Percentiles rank a stretch among this genome's conserved stretches.
These are phyloP conservation scores for Medicago arabica DNA, from an alignment of 306 rosid species.

Conservation along the genomic window DNA sequence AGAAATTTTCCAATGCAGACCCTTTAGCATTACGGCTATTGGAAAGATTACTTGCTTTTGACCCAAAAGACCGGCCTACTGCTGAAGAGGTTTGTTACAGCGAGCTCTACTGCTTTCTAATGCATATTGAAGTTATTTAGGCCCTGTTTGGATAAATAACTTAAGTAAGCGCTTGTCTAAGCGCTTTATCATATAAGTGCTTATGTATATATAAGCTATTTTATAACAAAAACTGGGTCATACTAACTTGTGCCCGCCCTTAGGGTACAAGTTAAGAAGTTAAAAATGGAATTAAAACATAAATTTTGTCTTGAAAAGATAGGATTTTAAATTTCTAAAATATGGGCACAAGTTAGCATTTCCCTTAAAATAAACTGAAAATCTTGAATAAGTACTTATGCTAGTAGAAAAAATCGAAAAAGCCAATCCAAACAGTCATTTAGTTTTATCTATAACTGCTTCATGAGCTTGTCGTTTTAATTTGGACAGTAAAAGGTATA, in stretches of 20 bases:
- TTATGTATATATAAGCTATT: background rate
- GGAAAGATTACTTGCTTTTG: constrained; percentile 87
- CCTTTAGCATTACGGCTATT: constrained; percentile 82
- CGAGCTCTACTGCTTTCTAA: constrained; percentile 1
- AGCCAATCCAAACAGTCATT: background rate
- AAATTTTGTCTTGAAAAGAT: background rate
- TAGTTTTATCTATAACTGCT: constrained; percentile 1
- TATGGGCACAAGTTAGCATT: no score
- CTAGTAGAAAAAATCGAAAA: background rate
- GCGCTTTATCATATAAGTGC: background rate
- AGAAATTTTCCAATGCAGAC: constrained; percentile 86
- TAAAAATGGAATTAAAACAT: no score
- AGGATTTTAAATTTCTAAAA: no score
- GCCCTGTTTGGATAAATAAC: background rate
- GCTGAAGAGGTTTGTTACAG: constrained; percentile 82
- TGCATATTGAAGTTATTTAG: background rate
- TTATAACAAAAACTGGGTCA: background rate
- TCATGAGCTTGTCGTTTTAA: constrained; percentile 15
- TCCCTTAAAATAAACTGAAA: no score
- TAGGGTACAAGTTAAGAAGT: no score
- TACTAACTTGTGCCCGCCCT: no score
- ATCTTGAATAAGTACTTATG: background rate
- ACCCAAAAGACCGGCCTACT: constrained; percentile 96
- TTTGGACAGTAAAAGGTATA: constrained; percentile 4
- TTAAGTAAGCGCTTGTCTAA: background rate